Conservation (phyloP, 164 flowering plant species). For the Piper longum region DNA sequence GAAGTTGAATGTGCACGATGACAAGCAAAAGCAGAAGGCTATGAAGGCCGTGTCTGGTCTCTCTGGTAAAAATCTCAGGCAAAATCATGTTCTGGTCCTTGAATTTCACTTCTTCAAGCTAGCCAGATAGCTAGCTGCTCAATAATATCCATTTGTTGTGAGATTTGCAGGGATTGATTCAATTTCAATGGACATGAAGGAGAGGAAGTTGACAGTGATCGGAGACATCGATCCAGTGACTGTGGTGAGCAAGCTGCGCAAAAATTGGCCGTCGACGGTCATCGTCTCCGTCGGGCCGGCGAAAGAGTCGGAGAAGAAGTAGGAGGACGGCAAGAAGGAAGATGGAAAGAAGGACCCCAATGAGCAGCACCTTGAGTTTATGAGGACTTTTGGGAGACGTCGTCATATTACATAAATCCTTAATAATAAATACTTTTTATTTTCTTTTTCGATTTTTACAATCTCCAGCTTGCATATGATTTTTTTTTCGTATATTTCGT, state of each 20-base stretch:
- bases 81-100: not conserved
- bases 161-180: slow-evolving; percentile 53
- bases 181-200: slow-evolving; percentile 69
- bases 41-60: slow-evolving; percentile 49
- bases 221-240: slow-evolving; percentile 64
- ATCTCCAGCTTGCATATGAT: no score
- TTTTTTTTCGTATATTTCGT: no score
- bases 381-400: slow-evolving; percentile 24
- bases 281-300: slow-evolving; percentile 49
- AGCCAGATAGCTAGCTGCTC: not conserved
- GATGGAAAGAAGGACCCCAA: slow-evolving; percentile 5
- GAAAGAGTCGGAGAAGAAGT: not conserved
- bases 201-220: slow-evolving; percentile 47
- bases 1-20: slow-evolving; percentile 54
- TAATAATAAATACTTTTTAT: no score
- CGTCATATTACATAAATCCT: no score
- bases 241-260: slow-evolving; percentile 39
- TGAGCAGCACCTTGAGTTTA: slow-evolving; percentile 28
- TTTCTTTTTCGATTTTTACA: no score
- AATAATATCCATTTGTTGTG: no score
- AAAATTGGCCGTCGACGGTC: slow-evolving; percentile 28
- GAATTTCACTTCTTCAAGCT: no score
- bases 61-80: slow-evolving; percentile 20
- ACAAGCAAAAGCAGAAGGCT: slow-evolving; percentile 56
- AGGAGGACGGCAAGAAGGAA: slow-evolving; percentile 32